Conservation (phyloP, 108 stramenopile genomes). For the Nitzschia sp. region DNA sequence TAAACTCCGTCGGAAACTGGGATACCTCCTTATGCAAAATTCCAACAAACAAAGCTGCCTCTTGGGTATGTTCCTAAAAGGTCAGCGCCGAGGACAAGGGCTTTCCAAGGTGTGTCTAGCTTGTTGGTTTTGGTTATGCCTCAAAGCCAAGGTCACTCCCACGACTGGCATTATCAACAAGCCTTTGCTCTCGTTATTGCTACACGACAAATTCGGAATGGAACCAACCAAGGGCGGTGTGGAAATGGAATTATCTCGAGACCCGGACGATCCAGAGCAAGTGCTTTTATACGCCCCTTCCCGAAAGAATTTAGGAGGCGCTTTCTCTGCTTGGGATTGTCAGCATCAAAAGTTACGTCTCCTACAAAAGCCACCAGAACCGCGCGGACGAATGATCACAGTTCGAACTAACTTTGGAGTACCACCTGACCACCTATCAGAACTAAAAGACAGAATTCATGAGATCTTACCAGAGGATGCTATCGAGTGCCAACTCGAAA, state of each 20-base stretch:
- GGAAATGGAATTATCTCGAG: conserved; percentile 24
- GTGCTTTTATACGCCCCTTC: conserved; percentile 26
- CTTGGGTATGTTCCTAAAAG: conserved; percentile 35
- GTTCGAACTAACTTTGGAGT: conserved; percentile 19
- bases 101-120: conserved; percentile 43
- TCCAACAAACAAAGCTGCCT: conserved; percentile 18
- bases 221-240: conserved; percentile 22
- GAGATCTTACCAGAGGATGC: conserved; percentile 7
- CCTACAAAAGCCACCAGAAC: conserved; percentile 10
- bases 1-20: conserved; percentile 25
- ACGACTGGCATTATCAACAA: conserved; percentile 47
- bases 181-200: conserved; percentile 39
- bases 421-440: not conserved
- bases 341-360: conserved; percentile 34
- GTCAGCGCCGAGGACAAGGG: conserved; percentile 24
- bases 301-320: conserved; percentile 33
- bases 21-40: conserved; percentile 47
- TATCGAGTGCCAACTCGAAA: not conserved
- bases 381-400: conserved; percentile 23
- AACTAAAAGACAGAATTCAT: conserved; percentile 1
- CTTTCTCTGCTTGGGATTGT: conserved; percentile 35
- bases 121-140: conserved; percentile 40
- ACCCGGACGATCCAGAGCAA: not conserved
- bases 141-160: conserved; percentile 28
- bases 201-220: conserved; percentile 44